Conservation (phyloP, 805 yeast species). For the Metschnikowia koreensis region DNA sequence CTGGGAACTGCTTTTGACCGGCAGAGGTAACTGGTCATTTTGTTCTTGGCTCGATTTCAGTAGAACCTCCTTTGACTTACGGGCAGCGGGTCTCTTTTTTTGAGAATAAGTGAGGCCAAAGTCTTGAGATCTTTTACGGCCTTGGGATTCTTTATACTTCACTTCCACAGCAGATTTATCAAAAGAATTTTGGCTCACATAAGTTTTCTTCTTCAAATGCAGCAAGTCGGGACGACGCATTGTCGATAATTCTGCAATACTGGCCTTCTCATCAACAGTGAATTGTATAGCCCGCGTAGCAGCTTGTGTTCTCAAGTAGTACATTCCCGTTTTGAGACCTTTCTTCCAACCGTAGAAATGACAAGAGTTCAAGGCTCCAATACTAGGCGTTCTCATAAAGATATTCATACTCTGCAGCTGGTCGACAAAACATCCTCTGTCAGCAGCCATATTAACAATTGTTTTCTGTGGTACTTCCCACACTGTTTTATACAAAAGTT, state of each 20-base stretch:
- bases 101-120: neutral
- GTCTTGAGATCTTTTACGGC: neutral
- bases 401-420: slow-evolving; percentile 47
- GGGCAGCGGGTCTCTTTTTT: neutral
- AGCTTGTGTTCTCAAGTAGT: slow-evolving; percentile 38
- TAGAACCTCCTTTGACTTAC: neutral
- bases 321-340: slow-evolving; percentile 42
- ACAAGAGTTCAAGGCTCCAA: slow-evolving; percentile 41
- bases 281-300: slow-evolving; percentile 41
- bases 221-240: slow-evolving; percentile 3
- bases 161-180: neutral
- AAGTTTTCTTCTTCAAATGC: neutral
- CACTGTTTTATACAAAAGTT: slow-evolving; percentile 83
- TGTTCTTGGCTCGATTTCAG: neutral
- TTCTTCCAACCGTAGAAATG: slow-evolving; percentile 43
- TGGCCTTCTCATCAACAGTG: slow-evolving; percentile 10
- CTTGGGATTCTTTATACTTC: neutral
- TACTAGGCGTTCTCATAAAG: slow-evolving; percentile 35
- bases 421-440: slow-evolving; percentile 67
- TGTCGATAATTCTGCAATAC: neutral
- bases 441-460: slow-evolving; percentile 84
- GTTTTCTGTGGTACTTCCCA: slow-evolving; percentile 93
- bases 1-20: neutral
- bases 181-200: neutral
- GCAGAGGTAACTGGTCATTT: neutral